These are phyloP conservation scores for Penicillium lagena DNA, from an alignment of 495 filamentous ascomycete species.

Conservation along the genomic window DNA sequence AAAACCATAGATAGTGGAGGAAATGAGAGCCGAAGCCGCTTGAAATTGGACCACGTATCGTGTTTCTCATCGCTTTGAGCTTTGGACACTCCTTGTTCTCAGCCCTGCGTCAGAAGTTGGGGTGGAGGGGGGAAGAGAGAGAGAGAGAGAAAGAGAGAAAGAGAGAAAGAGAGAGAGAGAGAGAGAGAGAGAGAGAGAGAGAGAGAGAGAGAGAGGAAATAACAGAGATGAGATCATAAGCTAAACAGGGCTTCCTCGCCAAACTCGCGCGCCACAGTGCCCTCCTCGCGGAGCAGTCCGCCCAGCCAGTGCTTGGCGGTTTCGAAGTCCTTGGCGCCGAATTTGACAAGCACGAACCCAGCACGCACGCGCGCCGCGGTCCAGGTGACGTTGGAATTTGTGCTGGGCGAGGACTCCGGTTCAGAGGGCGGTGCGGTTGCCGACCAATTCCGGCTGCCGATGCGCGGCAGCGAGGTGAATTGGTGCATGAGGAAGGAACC, in stretches of 20 bases:
- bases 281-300: conserved; percentile 49
- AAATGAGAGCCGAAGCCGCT: conserved; percentile 4
- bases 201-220: neutral
- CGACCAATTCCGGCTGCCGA: conserved; percentile 78
- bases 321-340: conserved; percentile 58
- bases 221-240: conserved; percentile 25
- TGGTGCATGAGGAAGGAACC: conserved; percentile 66
- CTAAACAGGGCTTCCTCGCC: conserved; percentile 59
- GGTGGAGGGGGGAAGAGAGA: too few species aligned
- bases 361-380: conserved; percentile 72
- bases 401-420: conserved; percentile 23
- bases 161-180: neutral
- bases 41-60: too few species aligned
- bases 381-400: conserved; percentile 67
- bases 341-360: conserved; percentile 85
- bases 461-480: conserved; percentile 68
- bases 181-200: neutral
- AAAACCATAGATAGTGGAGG: conserved; percentile 1
- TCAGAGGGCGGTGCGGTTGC: conserved; percentile 23
- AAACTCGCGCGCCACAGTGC: conserved; percentile 50
- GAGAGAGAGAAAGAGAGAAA: neutral
- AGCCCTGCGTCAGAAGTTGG: too few species aligned
- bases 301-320: conserved; percentile 57
- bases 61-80: conserved; percentile 9
- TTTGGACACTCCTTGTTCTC: too few species aligned